Base-by-base conservation (phyloP, 108 stramenopile genomes). In the Skeletonema marinoi region DNA sequence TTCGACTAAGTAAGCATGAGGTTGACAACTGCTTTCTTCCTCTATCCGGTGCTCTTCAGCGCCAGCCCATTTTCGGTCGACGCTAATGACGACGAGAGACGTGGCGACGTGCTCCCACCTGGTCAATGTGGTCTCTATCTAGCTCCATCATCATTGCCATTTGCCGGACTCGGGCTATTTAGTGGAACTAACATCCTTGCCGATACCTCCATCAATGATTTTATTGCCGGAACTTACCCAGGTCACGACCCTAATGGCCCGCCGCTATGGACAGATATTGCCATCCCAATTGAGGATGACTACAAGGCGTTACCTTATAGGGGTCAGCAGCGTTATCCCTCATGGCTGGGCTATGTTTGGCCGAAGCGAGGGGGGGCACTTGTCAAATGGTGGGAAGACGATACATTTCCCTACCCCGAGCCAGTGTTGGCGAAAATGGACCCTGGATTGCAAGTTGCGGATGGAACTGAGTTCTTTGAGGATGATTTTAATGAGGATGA, bases 301-400 rank as follows among this genome's bases (percentile, higher is more conserved):
- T 83, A 73, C 75, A 88, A 88, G 71, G 73, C 82, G 2, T 32
- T 82, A 19, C 86, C 86, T 9, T 85, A 82, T 54, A 73, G 86
- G 6, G 86, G 86, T 31, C 80, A 87, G 44, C 80, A 82, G 30
- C 75, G 73, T 7, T 85, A 68, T 48, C 78, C 84, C 2, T 73
- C 75, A 1, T 87, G 86, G 86, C 42, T 87, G 32, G 71, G 51
- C 25, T 87, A 87, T 58, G 70, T 87, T 0, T 85, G 84, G 82
- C 85, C 85, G 1, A n/a, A 25, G 16, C 36, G 71, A 9, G 12
- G 12, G 17, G 66, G 74, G 0, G 70, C 65, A 4, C 54, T 70
- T 38, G 31, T 66, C n/a, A 32, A 66, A 21, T 66, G 63, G 51
- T 36, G 42, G 21, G 59, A 70, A 8, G 63, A 39, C n/a, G 44